phyloP scores from a whole-genome alignment of 164 flowering plant genomes.

The Malania oleifera region DNA sequence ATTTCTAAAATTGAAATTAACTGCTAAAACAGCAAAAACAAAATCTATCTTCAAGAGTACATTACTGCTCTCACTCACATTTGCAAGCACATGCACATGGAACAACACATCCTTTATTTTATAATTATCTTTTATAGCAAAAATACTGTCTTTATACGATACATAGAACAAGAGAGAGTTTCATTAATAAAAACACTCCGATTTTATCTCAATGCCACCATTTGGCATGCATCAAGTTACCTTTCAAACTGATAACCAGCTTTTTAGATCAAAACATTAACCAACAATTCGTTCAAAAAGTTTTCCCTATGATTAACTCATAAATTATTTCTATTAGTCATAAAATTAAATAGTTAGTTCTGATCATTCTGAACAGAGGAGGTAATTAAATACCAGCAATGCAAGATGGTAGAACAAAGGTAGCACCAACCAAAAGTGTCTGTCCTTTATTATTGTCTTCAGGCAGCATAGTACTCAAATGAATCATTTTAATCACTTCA shows the following conservation, averaged over 20 bases:
- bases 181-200: too few species aligned
- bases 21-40: not conserved
- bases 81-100: too few species aligned
- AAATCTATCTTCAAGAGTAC: too few species aligned
- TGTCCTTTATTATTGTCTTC: conserved; percentile 23
- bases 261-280: not conserved
- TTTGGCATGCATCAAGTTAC: not conserved
- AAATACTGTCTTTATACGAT: too few species aligned
- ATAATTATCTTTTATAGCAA: too few species aligned
- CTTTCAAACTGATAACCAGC: not conserved
- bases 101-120: too few species aligned
- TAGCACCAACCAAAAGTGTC: conserved; percentile 82
- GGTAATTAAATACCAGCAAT: conserved; percentile 5
- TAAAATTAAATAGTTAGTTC: not conserved
- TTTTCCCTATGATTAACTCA: not conserved
- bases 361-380: not conserved
- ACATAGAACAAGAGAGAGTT: too few species aligned
- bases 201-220: not conserved
- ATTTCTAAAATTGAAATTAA: not conserved
- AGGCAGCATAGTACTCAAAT: conserved; percentile 29
- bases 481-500: conserved; percentile 69
- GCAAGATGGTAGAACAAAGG: conserved; percentile 8
- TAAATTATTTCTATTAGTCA: not conserved
- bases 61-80: too few species aligned
- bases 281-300: not conserved